A percentile compares a stretch with the other conserved stretches of the same genome.
phyloP scores from a whole-genome alignment of 1,139 yeast species.

The Tardiomyces blankii region DNA sequence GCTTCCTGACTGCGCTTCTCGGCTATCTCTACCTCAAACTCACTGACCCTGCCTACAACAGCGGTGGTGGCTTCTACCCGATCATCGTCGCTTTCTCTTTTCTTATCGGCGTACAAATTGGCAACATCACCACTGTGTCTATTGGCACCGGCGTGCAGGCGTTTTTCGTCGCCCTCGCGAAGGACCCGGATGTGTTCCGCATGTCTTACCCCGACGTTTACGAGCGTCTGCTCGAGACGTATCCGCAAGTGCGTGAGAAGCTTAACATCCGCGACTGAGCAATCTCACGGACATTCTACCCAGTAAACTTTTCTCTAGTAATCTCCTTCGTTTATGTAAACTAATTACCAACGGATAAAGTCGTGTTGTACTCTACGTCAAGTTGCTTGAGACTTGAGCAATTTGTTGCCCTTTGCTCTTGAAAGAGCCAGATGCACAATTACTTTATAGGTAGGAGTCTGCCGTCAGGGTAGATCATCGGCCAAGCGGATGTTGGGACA shows the following conservation, averaged over 20 bases:
- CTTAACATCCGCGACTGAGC: slow-evolving; percentile 4
- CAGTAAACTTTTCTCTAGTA: not conserved
- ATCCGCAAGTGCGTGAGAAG: slow-evolving; percentile 58
- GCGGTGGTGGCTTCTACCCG: slow-evolving; percentile 56
- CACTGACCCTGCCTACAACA: slow-evolving; percentile 64
- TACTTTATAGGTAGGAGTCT: too few relatives aligned
- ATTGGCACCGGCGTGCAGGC: slow-evolving; percentile 77
- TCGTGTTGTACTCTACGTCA: too few relatives aligned
- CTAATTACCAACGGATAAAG: too few relatives aligned
- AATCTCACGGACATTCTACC: too few relatives aligned
- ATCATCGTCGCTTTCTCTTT: slow-evolving; percentile 72
- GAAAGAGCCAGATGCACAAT: too few relatives aligned
- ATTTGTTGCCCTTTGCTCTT: too few relatives aligned
- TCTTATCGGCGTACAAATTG: slow-evolving; percentile 65
- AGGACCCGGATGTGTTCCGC: slow-evolving; percentile 78
- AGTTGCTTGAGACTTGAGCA: too few relatives aligned
- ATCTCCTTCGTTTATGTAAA: slow-evolving; percentile 5
- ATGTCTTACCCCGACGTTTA: slow-evolving; percentile 67
- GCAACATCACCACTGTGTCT: slow-evolving; percentile 61
- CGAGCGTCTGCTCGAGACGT: slow-evolving; percentile 57
- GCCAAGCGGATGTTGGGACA: too few relatives aligned
- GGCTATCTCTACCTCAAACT: slow-evolving; percentile 61
- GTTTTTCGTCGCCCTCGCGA: slow-evolving; percentile 76
- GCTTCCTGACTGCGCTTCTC: slow-evolving; percentile 55
- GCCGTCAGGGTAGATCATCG: too few relatives aligned